phyloP scores from a whole-genome alignment of 345 rosid genomes.

The Clarkia xantiana region DNA sequence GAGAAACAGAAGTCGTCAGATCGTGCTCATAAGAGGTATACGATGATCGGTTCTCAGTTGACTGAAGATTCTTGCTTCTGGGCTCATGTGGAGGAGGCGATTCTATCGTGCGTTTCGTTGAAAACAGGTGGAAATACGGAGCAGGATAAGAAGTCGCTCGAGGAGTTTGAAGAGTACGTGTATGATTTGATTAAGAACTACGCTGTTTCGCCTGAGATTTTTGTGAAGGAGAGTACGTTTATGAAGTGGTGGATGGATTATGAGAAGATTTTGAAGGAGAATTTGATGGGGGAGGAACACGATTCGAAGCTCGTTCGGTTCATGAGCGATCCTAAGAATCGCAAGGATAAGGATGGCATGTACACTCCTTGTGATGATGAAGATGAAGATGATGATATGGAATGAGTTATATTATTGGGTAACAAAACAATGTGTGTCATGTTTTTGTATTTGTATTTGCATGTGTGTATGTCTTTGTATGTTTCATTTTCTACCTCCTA shows the following conservation, averaged over 20 bases:
- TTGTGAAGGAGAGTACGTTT: constrained; percentile 41
- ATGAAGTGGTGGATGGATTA: constrained; percentile 59
- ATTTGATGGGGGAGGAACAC: constrained; percentile 5
- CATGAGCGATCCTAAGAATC: constrained; percentile 21
- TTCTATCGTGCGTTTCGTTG: constrained; percentile 12
- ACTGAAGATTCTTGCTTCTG: constrained; percentile 72
- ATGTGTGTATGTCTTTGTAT: too few species aligned
- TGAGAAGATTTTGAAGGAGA: constrained; percentile 8
- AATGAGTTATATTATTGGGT: too few species aligned
- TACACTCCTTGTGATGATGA: background rate
- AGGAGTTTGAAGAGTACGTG: constrained; percentile 27
- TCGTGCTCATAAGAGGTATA: background rate
- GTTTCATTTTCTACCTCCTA: too few species aligned
- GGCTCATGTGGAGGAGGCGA: constrained; percentile 65
- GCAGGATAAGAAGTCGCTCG: constrained; percentile 4
- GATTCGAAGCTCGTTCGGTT: constrained; percentile 18
- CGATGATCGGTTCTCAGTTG: constrained; percentile 15
- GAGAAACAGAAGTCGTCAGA: background rate
- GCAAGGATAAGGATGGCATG: constrained; percentile 9
- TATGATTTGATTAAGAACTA: constrained; percentile 21
- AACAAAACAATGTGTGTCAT: too few species aligned
- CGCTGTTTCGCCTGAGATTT: constrained; percentile 57
- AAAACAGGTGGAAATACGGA: constrained; percentile 2
- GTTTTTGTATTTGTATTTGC: too few species aligned
- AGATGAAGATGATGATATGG: too few species aligned